Evolutionary conservation across 1,139 yeast genomes (phyloP).

Genomic region (Saccharomyces hybrid): DNA sequence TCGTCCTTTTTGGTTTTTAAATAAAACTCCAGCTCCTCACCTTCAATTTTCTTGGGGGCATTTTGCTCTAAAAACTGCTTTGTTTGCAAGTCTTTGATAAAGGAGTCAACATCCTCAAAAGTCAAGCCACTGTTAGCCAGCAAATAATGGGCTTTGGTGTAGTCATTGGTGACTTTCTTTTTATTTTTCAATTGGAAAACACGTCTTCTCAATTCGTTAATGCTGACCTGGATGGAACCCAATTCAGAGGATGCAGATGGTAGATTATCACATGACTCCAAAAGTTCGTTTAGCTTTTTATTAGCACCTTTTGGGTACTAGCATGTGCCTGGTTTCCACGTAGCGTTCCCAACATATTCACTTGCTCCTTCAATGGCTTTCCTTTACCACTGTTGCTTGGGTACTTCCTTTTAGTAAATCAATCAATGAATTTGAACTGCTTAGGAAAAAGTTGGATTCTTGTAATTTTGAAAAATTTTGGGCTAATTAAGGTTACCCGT

Average conservation of each 20-base stretch:
- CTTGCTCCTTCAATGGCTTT: not conserved
- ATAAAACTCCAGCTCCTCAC: slow-evolving; percentile 45
- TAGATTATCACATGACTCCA: slow-evolving; percentile 28
- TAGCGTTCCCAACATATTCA: not conserved
- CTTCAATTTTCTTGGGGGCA: slow-evolving; percentile 8
- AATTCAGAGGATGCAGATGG: slow-evolving; percentile 29
- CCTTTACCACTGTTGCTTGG: not conserved
- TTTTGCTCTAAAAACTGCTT: slow-evolving; percentile 17
- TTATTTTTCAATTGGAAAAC: slow-evolving; percentile 52
- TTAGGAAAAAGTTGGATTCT: not conserved
- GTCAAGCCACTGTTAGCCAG: slow-evolving; percentile 86
- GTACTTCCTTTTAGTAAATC: not conserved
- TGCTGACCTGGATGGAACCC: slow-evolving; percentile 39
- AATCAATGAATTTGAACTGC: not conserved
- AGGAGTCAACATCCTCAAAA: slow-evolving; percentile 77
- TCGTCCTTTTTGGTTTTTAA: slow-evolving; percentile 70
- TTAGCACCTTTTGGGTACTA: not conserved
- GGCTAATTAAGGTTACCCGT: not conserved
- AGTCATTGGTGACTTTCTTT: slow-evolving; percentile 36
- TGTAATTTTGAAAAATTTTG: not conserved
- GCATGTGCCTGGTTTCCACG: not conserved
- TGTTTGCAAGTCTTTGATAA: slow-evolving; percentile 39
- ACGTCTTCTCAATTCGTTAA: slow-evolving; percentile 68
- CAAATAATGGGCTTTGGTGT: slow-evolving; percentile 82
- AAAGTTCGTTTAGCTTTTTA: slow-evolving; percentile 23